Conservation (phyloP, 2,329 filamentous ascomycete genomes). For the Colletotrichum destructivum region DNA sequence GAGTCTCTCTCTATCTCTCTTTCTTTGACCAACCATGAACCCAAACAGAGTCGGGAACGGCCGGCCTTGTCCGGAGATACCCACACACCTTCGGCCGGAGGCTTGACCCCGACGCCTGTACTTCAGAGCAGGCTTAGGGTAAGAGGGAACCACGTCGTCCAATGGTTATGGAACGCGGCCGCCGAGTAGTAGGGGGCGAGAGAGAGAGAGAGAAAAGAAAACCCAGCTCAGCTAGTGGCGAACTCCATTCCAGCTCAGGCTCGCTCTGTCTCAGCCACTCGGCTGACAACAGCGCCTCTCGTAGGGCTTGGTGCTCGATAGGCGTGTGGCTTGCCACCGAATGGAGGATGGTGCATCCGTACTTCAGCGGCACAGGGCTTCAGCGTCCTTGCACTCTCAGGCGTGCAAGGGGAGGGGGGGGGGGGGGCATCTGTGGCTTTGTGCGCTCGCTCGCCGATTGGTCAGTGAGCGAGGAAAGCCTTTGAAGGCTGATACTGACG, state of each 20-base stretch:
- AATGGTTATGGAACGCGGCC: neutral
- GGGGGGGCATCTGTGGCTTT: neutral
- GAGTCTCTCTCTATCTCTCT: too few relatives aligned
- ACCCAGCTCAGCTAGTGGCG: neutral
- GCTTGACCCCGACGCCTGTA: neutral
- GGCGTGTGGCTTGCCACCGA: conserved; percentile 17
- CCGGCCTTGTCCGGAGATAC: neutral
- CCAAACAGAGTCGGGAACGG: neutral
- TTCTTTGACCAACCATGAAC: too few relatives aligned
- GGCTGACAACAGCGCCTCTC: neutral
- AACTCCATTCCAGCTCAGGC: neutral
- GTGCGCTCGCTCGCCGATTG: neutral
- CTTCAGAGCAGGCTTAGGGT: neutral
- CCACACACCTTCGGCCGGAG: neutral
- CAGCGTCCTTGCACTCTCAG: neutral
- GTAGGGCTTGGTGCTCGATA: conserved; percentile 25
- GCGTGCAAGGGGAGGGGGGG: neutral
- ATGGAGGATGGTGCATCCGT: neutral
- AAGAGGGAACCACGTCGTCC: neutral
- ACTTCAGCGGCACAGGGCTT: neutral
- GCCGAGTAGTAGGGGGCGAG: too few relatives aligned
- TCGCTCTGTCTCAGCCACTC: conserved; percentile 13
- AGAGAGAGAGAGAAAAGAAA: neutral
- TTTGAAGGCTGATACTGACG: neutral
- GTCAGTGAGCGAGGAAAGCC: neutral